Base-by-base conservation (phyloP, 2,329 filamentous ascomycete species). In the Cryphonectria carpinicola region DNA sequence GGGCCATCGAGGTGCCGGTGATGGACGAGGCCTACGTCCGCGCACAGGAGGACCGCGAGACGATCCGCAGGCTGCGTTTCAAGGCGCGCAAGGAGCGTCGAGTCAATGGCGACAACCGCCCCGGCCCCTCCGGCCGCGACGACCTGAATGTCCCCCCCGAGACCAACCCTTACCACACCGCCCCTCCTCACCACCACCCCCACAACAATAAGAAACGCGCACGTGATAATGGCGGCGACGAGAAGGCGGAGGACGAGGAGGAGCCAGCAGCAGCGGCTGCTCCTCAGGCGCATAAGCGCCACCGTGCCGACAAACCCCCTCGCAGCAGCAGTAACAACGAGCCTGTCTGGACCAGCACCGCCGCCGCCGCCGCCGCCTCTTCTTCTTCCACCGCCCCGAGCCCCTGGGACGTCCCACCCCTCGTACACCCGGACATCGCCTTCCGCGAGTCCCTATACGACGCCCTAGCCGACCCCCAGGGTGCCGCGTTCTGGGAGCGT, bases 371-470 rank as follows among this genome's bases (percentile, higher is more conserved):
- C 52, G 32, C 4, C 43, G 10, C 32, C 52, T 56, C 64, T 22
- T 28, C 63, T 37, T n/a, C 52, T 39, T 22, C 25, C 66, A n/a
- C 80, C 81, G 1, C 79, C 83, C 0, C 62, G 28, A 49, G 56
- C 37, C 61, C 39, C 19, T 64, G 37, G 35, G 37, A 39, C 3
- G 10, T 25, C 4, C 37, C 61, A 13, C 61, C 61, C 6, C 41
- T n/a, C 37, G 13, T 43, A 17, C 22, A 92, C 75, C 86, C 93
- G 0, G 90, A 94, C 56, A 84, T 87, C 0, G 94, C 95, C 0
- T 99, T 99, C 80, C 91, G 93, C 41, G 93, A 97, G 80, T 97
- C 94, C 0, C 90, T 99, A 6, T 98, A 98, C 82, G 96, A 99
- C 80, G 96, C 96, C 43, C 91, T 99, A 81, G 95, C 94, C 52